Conservation (phyloP, 371 early-diverging fungal species). For the Mucor irregularis region DNA sequence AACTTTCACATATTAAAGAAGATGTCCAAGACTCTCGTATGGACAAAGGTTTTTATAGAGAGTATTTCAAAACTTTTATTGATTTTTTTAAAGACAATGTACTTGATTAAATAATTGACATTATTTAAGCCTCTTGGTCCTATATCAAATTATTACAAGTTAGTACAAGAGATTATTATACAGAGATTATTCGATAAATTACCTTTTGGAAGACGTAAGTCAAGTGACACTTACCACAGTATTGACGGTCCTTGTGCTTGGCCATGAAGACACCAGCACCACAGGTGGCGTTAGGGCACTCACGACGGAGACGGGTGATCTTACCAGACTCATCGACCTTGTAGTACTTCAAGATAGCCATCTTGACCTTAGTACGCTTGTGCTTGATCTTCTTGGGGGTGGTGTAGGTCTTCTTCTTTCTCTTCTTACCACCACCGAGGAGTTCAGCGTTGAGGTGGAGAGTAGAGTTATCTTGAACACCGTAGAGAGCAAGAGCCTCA, state of each 20-base stretch:
- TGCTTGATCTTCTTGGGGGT: slow-evolving; percentile 99
- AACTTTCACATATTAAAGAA: too few relatives aligned
- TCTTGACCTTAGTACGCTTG: slow-evolving; percentile 98
- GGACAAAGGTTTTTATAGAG: too few relatives aligned
- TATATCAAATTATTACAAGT: too few relatives aligned
- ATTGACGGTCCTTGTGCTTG: slow-evolving; percentile 93
- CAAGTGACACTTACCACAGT: slow-evolving; percentile 76
- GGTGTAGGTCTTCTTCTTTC: slow-evolving; percentile 99
- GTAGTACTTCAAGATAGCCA: slow-evolving; percentile 97
- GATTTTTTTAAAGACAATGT: too few relatives aligned
- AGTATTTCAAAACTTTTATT: too few relatives aligned
- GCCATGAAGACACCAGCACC: slow-evolving; percentile 99
- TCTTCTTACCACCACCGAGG: slow-evolving; percentile 96
- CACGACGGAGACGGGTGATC: slow-evolving; percentile 97
- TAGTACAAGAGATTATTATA: too few relatives aligned
- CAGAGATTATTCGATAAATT: too few relatives aligned
- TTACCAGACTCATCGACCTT: slow-evolving; percentile 96
- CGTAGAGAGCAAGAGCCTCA: slow-evolving; percentile 68
- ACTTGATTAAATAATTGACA: too few relatives aligned
- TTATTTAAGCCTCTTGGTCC: too few relatives aligned
- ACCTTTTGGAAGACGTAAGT: slow-evolving; percentile 62
- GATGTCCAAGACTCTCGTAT: too few relatives aligned
- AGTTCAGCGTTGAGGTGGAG: slow-evolving; percentile 80
- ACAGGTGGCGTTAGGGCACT: slow-evolving; percentile 94
- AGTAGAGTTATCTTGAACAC: slow-evolving; percentile 91